Base-by-base conservation (phyloP, 768 basidiomycete genomes). In the Phaeotremella fagi region DNA sequence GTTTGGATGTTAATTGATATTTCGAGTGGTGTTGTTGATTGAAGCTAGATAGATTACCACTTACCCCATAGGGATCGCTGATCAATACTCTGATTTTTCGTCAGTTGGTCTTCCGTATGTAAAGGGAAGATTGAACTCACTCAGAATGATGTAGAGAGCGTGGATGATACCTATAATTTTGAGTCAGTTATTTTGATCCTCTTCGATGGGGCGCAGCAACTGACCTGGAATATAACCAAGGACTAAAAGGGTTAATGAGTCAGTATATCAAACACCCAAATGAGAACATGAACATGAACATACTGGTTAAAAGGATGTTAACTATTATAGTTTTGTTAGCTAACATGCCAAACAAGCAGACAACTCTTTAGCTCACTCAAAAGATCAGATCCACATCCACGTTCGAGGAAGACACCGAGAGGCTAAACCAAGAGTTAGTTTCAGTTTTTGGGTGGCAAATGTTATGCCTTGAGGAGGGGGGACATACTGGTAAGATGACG, bases 401-500 rank as follows among this genome's bases (percentile, higher is more conserved):
- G 81, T 77, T 92, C 89, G 23, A 92, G 76, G 77, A 90, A 90
- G 23, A 94, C 90, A 51, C 85, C 89, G 2, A 94, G 70, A 54
- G 90, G 90, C 9, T 89, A 88, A 14, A 24, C n/a, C 12, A 41
- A 24, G 35, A 18, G 48, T 22, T 5, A 35, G 31, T 29, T 36
- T 11, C 38, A 41, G 20, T 6, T 12, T 14, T 41, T 20, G 38
- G 38, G 38, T 41, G 38, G 38, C 38, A 41, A 41, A 41, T 7
- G 38, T 11, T 12, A 14, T 12, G 38, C 7, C 33, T n/a, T n/a
- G n/a, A n/a, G 33, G 33, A 35, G 33, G 5, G 46, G 27, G 12
- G 20, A 47, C 53, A 24, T 37, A 60, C 58, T 20, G 66, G 66
- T 27, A 68, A 55, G 56, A 68, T 60, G 55, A 68, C 47, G 33